Conservation (phyloP, 495 filamentous ascomycete species). For the Cairneyella variabilis region DNA sequence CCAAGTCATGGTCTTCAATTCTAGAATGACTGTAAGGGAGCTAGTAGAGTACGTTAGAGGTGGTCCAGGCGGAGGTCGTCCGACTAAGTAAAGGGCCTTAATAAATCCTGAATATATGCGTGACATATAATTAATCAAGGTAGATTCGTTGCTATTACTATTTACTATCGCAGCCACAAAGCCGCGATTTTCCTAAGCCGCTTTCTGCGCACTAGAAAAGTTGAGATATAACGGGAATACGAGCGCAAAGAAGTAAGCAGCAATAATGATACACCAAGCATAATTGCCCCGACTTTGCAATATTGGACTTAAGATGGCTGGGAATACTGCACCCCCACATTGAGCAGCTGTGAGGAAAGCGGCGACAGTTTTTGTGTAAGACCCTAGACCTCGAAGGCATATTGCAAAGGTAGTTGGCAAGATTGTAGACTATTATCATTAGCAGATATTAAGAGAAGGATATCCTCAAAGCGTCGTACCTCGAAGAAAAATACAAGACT, state of each 20-base stretch:
- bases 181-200: neutral
- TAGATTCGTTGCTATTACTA: neutral
- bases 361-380: constrained; percentile 66
- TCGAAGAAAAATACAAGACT: neutral
- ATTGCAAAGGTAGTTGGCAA: constrained; percentile 71
- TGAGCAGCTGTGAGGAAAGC: constrained; percentile 64
- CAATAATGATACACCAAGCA: constrained; percentile 54
- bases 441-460: neutral
- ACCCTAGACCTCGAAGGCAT: constrained; percentile 64
- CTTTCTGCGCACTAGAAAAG: constrained; percentile 12
- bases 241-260: constrained; percentile 50
- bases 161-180: neutral
- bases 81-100: too few species aligned
- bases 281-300: constrained; percentile 40
- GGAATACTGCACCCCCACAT: constrained; percentile 63
- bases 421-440: constrained; percentile 49
- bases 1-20: constrained; percentile 16
- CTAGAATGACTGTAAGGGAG: constrained; percentile 8
- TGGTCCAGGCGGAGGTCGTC: too few species aligned
- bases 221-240: constrained; percentile 62
- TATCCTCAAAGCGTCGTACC: neutral
- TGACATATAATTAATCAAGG: too few species aligned
- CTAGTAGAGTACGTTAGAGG: constrained; percentile 9
- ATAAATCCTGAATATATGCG: too few species aligned
- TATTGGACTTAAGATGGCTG: constrained; percentile 52